Conservation (phyloP, 2,329 filamentous ascomycete genomes). For the Pezicula carpinea region DNA sequence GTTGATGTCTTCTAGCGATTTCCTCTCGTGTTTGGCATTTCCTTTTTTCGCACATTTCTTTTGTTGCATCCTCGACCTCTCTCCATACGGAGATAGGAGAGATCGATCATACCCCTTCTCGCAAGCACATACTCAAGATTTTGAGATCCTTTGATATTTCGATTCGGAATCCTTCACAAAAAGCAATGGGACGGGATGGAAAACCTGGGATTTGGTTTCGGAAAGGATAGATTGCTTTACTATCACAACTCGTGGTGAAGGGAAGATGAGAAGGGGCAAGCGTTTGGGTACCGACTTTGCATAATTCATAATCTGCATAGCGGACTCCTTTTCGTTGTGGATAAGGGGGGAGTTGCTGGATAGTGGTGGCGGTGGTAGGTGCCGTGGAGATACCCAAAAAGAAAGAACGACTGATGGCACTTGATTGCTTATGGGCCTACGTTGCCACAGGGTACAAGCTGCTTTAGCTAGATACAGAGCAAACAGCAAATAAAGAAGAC, state of each 20-base stretch:
- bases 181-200: not conserved
- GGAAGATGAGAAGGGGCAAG: not conserved
- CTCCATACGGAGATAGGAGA: not conserved
- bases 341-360: not conserved
- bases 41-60: slow-evolving; percentile 2
- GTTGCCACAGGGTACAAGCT: not conserved
- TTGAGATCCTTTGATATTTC: not conserved
- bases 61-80: not conserved
- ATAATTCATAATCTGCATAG: not conserved
- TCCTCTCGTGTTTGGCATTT: slow-evolving; percentile 2
- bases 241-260: not conserved
- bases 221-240: not conserved
- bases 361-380: not conserved
- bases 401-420: not conserved
- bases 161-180: not conserved
- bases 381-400: slow-evolving; percentile 1
- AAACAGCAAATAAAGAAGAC: not conserved
- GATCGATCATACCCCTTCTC: slow-evolving; percentile 1
- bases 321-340: too few relatives aligned
- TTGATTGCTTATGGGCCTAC: too few relatives aligned
- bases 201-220: not conserved
- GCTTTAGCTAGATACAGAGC: not conserved
- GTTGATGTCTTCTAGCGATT: slow-evolving; percentile 19
- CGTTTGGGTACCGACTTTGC: not conserved
- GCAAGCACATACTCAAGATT: not conserved